Base-by-base conservation (phyloP, 2,329 filamentous ascomycete genomes). In the Cordyceps militaris region DNA sequence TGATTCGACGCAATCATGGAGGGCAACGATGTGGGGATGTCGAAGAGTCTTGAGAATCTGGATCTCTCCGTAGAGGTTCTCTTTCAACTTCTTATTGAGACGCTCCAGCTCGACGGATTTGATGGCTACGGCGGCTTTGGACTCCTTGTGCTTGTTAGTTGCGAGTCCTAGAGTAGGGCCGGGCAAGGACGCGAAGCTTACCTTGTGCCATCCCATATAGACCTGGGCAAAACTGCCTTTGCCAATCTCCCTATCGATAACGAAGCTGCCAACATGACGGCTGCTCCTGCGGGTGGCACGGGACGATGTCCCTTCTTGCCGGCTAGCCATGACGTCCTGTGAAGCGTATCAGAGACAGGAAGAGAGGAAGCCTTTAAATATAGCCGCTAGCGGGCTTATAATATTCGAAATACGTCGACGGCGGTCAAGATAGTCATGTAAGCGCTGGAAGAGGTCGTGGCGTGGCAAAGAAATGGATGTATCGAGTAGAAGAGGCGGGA, bases 141-240 rank as follows among this genome's bases (percentile, higher is more conserved):
- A 85, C 71, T 86, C 85, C 91, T 95, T 47, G 62, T 59, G 36
- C 56, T 11, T 43, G 57, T 63, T 49, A 61, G 61, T 58, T 61
- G 43, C 3, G 16, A 10, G 6, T 21, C 23, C 21, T 2, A 5
- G 42, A 5, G 14, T 16, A 16, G 10, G 4, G 16, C 14, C 11
- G 32, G 32, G 24, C 8, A 26, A 7, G 6, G 43, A 16, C n/a
- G 34, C 7, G 34, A 30, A 42, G 55, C 40, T 28, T 19, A 96
- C 91, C 76, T 88, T 88, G 74, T 95, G 89, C 65, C 86, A 85
- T 63, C 89, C 91, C 70, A 88, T 84, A 72, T 94, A 97, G 64
- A 99, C 94, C 64, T 91, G 91, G 63, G 94, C 94, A 78, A 97
- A 99, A 77, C 94, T 97, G 62, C 94, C 94, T 76, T 94, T 94